Evolutionary conservation across 163 green algal species (phyloP).

Genomic region (Volvox carteri): DNA sequence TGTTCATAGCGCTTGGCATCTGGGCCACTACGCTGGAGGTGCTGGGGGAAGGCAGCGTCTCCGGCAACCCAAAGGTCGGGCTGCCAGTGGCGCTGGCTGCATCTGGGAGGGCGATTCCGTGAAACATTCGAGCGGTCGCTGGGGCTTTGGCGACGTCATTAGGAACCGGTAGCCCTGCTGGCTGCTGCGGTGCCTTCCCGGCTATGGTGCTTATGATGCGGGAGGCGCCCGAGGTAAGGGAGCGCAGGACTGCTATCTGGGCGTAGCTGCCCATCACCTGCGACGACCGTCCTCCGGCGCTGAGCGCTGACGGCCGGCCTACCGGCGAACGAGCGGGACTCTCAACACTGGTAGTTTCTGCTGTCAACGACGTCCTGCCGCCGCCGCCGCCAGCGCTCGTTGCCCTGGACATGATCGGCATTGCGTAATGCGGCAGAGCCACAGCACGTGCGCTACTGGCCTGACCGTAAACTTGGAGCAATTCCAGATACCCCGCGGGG

Average conservation of each 20-base stretch:
- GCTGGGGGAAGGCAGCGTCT: background rate
- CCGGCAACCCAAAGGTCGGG: background rate
- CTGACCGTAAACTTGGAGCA: slow-evolving; percentile 5
- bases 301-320: background rate
- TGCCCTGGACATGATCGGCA: background rate
- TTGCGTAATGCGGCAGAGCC: slow-evolving; percentile 7
- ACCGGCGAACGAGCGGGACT: background rate
- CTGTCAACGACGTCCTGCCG: background rate
- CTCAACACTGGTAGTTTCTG: background rate
- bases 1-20: background rate
- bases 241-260: background rate
- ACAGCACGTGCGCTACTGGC: background rate
- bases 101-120: background rate
- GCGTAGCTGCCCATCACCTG: background rate
- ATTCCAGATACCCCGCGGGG: background rate
- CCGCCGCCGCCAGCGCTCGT: background rate
- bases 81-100: background rate
- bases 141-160: background rate
- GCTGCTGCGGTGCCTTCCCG: background rate
- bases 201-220: background rate
- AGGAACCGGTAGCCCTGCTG: background rate
- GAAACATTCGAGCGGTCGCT: background rate
- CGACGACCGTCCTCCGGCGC: background rate
- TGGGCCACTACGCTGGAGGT: slow-evolving; percentile 11
- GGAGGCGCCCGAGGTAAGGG: background rate